phyloP scores from a whole-genome alignment of 768 basidiomycete species.

The Rhodosporidiobolus sp. region DNA sequence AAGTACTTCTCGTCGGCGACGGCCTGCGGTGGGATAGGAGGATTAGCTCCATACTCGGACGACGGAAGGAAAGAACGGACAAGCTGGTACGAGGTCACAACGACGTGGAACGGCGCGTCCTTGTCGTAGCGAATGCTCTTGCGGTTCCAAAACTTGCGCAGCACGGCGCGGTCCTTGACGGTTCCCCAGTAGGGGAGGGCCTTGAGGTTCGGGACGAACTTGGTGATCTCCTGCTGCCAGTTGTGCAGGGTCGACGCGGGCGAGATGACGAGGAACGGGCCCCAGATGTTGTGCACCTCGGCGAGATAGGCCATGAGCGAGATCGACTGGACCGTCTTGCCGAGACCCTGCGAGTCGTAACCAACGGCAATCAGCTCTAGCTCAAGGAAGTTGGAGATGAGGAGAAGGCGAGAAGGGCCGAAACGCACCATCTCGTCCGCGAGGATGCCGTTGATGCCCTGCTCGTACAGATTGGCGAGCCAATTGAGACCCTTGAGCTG shows the following conservation, averaged over 20 bases:
- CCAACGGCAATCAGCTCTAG: neutral
- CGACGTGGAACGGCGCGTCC: conserved; percentile 91
- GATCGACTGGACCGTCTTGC: conserved; percentile 88
- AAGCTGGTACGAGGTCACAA: conserved; percentile 95
- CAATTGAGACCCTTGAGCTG: conserved; percentile 97
- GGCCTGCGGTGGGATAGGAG: conserved; percentile 56
- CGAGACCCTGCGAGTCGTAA: conserved; percentile 39
- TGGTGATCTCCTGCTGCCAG: conserved; percentile 97
- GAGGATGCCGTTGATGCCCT: conserved; percentile 98
- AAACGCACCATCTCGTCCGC: conserved; percentile 85
- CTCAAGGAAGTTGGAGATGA: neutral
- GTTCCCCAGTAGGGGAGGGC: conserved; percentile 98
- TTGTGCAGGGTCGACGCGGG: conserved; percentile 97
- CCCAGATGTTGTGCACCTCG: conserved; percentile 97
- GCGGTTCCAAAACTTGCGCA: conserved; percentile 97
- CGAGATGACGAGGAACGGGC: conserved; percentile 95
- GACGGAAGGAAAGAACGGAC: conserved; percentile 53
- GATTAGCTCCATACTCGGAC: neutral
- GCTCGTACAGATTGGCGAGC: conserved; percentile 95
- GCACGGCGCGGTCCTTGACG: conserved; percentile 86
- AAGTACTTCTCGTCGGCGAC: conserved; percentile 98
- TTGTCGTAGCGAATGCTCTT: conserved; percentile 93
- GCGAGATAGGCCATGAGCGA: conserved; percentile 92
- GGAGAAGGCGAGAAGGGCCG: conserved; percentile 16
- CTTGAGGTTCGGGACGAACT: conserved; percentile 89